Evolutionary conservation across 1,139 yeast genomes (phyloP), one percentile per base, ranked within the genome.

Genomic region (Yamadazyma atmosphaerica): DNA sequence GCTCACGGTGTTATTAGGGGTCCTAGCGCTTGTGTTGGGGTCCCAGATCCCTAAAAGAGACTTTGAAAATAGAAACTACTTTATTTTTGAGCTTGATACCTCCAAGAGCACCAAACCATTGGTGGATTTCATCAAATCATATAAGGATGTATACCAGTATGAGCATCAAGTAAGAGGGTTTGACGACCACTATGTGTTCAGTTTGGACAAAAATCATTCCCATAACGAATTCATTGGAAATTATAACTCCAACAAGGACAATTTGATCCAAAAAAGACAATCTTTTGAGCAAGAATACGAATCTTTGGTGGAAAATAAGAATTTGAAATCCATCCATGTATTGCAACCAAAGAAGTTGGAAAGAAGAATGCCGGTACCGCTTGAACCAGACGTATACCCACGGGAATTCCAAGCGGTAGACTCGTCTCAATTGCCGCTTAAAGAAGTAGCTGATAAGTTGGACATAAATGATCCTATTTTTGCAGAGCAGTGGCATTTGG

Each of bases 401-500:
- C 40, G 51, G 29, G 30, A 38, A 3, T 48, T 59, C 22, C 45
- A 35, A 10, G 60, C 64, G 35, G 67, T 52, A 26, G 84, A 77
- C 47, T 74, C 82, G 0, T 68, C 83, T 12, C 65, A 74, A 55
- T 48, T 59, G 32, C 68, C 70, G 0, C 49, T 60, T 59, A 28
- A 61, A 23, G 66, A 69, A 12, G 79, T 77, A 0, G 67, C 73
- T 43, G 69, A 76, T n/a, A 65, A 72, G 42, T 74, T 89, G 40
- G 66, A 61, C 9, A 92, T 92, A 38, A 58, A 73, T 16, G 99
- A 92, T 61, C 98, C 98, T 0, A 65, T 75, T 12, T 92, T 94
- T 55, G 58, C 64, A 8, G 71, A 76, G 33, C 99, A 94, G 61
- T 94, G 99, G 99, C 97, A 92, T 61, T 63, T 94, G 22, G 62